Base-by-base conservation (phyloP, 2,329 filamentous ascomycete genomes). In the Amphichorda felina region DNA sequence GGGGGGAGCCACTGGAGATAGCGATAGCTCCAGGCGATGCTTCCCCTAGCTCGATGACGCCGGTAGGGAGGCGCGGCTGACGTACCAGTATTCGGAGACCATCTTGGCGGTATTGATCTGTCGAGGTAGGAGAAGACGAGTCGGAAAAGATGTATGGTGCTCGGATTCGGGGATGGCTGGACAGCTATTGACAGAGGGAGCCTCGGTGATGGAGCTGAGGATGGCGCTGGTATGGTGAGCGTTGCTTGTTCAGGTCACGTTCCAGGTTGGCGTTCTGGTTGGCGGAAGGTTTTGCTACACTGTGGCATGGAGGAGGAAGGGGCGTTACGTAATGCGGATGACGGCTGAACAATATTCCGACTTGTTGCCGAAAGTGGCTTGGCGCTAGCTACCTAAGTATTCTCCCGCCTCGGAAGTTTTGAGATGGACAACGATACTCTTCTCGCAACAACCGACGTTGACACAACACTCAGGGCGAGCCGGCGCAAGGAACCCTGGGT, bases 31-130 rank as follows among this genome's bases (percentile, higher is more conserved):
- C 40, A 33, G 50, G 55, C 48, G 33, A 19, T 34, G 30, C 31
- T 5, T 21, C 26, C 43, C 40, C 45, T 42, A 53, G 49, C 48
- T 56, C 37, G 40, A 33, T 44, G 44, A 48, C 47, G 50, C 50
- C 43, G 45, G 42, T 45, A 46, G 48, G 49, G 48, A 48, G 44
- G 44, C 46, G 48, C 41, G 45, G 48, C 44, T 33, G 45, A 76
- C 81, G 67, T 73, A 91, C 84, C 84, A 91, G 60, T 81, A 73
- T 70, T 88, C 82, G 54, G 80, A 68, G 60, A 77, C 64, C 83
- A 91, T 89, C 55, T 65, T 80, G 69, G 43, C 54, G 56, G 55
- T 55, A 44, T 48, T 55, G 41, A 47, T 41, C 43, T 48, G 39
- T 42, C 26, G 34, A 38, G 40, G 36, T 26, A 38, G 42, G 42